These are phyloP conservation scores for Plasmodium yoelii DNA, from an alignment of 169 alveolate species.

Conservation along the genomic window DNA sequence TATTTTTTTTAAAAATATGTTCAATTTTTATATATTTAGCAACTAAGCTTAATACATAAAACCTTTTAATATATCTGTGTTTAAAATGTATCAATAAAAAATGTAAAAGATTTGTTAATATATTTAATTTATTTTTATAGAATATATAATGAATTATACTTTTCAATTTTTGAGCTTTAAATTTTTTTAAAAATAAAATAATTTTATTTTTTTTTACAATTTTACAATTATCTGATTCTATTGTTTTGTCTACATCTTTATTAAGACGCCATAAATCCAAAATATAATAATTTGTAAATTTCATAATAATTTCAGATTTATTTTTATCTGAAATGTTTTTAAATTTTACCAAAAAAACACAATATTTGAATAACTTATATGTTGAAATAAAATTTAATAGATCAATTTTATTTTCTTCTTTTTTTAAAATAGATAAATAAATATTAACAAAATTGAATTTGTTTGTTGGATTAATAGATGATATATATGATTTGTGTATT, in stretches of 20 bases:
- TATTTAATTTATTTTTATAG: background rate
- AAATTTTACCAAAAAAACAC: constrained; percentile 16
- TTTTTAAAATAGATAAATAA: constrained; percentile 5
- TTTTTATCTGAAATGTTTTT: constrained; percentile 1
- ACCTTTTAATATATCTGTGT: constrained; percentile 11
- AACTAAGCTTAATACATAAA: constrained; percentile 13
- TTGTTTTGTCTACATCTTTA: background rate
- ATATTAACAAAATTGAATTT: too few species aligned
- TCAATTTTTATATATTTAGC: background rate
- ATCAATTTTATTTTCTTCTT: constrained; percentile 1
- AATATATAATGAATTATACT: constrained; percentile 4
- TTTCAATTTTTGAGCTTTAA: background rate
- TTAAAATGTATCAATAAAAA: constrained; percentile 8
- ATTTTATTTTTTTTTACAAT: constrained; percentile 35
- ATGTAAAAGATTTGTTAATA: constrained; percentile 3
- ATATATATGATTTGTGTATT: background rate
- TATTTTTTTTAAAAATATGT: background rate
- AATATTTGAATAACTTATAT: constrained; percentile 31
- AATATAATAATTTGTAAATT: constrained; percentile 21
- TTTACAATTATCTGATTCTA: too few species aligned
- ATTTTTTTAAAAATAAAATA: constrained; percentile 24
- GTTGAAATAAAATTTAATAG: constrained; percentile 7
- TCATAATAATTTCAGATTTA: background rate
- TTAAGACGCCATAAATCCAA: constrained; percentile 17
- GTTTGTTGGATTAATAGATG: too few species aligned